A percentile compares a stretch with the other conserved stretches of the same genome.
Evolutionary conservation across 2,329 filamentous ascomycete genomes (phyloP).

Genomic region (Venturia pyrina): DNA sequence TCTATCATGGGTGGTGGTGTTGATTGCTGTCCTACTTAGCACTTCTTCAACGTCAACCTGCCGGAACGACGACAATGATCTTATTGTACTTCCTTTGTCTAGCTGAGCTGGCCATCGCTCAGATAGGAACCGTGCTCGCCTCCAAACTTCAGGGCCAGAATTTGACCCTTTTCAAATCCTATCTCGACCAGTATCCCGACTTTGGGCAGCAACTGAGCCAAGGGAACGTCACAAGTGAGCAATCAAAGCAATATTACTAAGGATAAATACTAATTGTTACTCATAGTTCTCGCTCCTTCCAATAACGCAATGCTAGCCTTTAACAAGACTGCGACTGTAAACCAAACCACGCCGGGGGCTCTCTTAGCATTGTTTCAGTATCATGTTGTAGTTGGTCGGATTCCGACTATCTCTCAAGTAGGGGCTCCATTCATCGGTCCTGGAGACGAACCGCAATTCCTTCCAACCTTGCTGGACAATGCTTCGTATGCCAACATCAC

Average conservation of each 20-base stretch:
- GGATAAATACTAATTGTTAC: no score
- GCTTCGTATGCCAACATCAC: neutral
- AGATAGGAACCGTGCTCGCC: neutral
- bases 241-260: neutral
- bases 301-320: constrained; percentile 1
- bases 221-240: constrained; percentile 1
- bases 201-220: neutral
- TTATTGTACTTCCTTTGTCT: neutral
- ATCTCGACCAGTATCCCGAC: neutral
- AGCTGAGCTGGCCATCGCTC: neutral
- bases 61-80: neutral
- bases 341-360: neutral
- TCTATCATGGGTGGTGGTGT: neutral
- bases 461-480: neutral
- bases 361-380: neutral
- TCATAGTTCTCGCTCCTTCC: neutral
- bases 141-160: neutral
- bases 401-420: neutral
- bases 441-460: neutral
- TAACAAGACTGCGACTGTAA: neutral
- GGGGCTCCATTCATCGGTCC: neutral
- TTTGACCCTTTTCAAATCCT: neutral
- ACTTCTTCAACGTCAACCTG: neutral
- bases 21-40: neutral
- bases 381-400: neutral